Conservation (phyloP, 2,329 filamentous ascomycete species). For the Cordyceps pruinosa region DNA sequence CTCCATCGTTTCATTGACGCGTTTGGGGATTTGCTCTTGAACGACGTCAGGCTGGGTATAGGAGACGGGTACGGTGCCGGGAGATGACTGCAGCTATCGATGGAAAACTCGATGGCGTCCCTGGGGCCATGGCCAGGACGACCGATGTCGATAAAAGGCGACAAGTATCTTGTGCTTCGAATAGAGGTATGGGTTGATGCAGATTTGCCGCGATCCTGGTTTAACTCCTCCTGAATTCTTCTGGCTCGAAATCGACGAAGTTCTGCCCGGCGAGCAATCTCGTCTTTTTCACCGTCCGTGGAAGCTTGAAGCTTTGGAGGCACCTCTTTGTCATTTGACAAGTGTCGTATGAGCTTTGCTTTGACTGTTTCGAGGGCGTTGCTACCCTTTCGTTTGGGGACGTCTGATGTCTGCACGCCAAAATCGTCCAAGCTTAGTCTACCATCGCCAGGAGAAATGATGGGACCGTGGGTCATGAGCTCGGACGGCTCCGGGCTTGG, state of each 20-base stretch:
- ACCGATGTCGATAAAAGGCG: conserved; percentile 22
- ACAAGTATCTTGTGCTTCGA: conserved; percentile 20
- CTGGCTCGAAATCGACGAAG: conserved; percentile 48
- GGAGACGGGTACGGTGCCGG: conserved; percentile 7
- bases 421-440: conserved; percentile 33
- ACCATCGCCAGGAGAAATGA: conserved; percentile 17
- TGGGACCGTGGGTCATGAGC: not conserved
- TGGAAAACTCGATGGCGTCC: conserved; percentile 42
- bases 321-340: conserved; percentile 37
- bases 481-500: not conserved
- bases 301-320: conserved; percentile 35
- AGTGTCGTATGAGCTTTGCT: conserved; percentile 36
- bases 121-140: conserved; percentile 35
- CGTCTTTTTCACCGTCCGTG: conserved; percentile 43
- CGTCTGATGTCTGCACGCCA: conserved; percentile 30
- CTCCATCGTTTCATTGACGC: conserved; percentile 4
- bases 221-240: conserved; percentile 52
- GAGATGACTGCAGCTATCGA: conserved; percentile 15
- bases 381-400: conserved; percentile 25
- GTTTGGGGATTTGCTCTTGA: conserved; percentile 11
- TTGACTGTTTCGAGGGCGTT: conserved; percentile 40
- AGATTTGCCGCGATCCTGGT: conserved; percentile 36
- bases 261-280: conserved; percentile 48
- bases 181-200: conserved; percentile 23
- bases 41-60: conserved; percentile 13